Evolutionary conservation across 148 eudicot species (phyloP).

Genomic region (Vaccinium vitisidaea): DNA sequence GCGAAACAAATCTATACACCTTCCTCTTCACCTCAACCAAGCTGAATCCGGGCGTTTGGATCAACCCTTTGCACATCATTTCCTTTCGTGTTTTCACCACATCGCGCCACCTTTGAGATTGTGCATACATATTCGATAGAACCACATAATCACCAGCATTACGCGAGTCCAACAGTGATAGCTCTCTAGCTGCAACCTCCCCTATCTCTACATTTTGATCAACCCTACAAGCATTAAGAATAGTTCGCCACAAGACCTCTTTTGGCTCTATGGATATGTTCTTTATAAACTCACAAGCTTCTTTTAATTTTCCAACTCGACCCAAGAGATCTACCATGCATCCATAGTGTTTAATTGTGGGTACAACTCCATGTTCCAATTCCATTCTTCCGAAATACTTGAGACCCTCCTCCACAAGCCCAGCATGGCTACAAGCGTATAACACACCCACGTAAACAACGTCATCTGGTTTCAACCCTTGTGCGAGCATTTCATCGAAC

Average conservation of each 20-base stretch:
- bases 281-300: slow-evolving; percentile 42
- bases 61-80: slow-evolving; percentile 29
- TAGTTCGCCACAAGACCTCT: slow-evolving; percentile 51
- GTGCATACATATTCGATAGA: slow-evolving; percentile 49
- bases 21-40: slow-evolving; percentile 39
- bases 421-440: slow-evolving; percentile 49
- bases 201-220: slow-evolving; percentile 43
- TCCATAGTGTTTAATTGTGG: slow-evolving; percentile 50
- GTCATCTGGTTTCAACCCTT: slow-evolving; percentile 46
- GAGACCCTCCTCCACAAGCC: slow-evolving; percentile 46
- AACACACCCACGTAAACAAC: slow-evolving; percentile 42
- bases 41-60: slow-evolving; percentile 40
- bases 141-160: slow-evolving; percentile 45
- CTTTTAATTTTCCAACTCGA: slow-evolving; percentile 38
- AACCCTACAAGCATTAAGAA: slow-evolving; percentile 40
- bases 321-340: slow-evolving; percentile 53
- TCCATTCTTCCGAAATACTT: slow-evolving; percentile 33
- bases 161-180: slow-evolving; percentile 24
- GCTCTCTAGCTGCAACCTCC: slow-evolving; percentile 30
- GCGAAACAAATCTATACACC: slow-evolving; percentile 45
- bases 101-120: slow-evolving; percentile 43
- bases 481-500: slow-evolving; percentile 44
- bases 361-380: slow-evolving; percentile 32
- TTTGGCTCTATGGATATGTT: slow-evolving; percentile 41
- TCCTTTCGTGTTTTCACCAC: slow-evolving; percentile 31